Percentiles rank a stretch among this genome's conserved stretches.
Evolutionary conservation across 176 grass and related monocot species (phyloP).

Genomic region (Ensete glaucum): DNA sequence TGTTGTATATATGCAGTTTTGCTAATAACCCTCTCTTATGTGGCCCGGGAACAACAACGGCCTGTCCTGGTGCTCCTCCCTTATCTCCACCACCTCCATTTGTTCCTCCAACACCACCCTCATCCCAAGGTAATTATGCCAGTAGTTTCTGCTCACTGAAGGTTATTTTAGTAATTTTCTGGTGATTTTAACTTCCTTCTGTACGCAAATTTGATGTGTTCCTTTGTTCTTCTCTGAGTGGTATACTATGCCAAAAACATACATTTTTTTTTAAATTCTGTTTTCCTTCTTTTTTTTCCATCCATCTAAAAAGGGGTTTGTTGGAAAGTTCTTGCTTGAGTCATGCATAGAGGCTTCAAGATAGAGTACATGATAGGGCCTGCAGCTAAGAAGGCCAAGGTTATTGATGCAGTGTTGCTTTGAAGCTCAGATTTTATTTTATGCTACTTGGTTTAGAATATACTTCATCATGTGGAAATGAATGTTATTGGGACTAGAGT

Average conservation of each 20-base stretch:
- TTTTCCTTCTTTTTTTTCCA: not conserved
- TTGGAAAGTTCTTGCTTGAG: not conserved
- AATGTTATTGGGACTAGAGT: not conserved
- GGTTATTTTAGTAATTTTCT: not conserved
- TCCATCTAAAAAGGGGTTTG: not conserved
- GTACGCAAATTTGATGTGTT: not conserved
- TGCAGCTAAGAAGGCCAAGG: not conserved
- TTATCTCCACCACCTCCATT: slow-evolving; percentile 19
- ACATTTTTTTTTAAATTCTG: not conserved
- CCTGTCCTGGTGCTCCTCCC: slow-evolving; percentile 12
- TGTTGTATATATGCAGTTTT: slow-evolving; percentile 1
- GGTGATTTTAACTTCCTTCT: not conserved
- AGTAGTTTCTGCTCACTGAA: not conserved
- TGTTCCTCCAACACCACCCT: slow-evolving; percentile 13
- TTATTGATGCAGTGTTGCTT: not conserved
- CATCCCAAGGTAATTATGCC: not conserved
- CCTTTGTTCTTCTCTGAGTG: not conserved
- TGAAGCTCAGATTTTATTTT: not conserved
- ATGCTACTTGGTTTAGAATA: not conserved
- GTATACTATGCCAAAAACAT: not conserved
- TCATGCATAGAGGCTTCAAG: not conserved
- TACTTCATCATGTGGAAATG: not conserved
- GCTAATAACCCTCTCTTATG: slow-evolving; percentile 14
- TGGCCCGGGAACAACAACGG: slow-evolving; percentile 9
- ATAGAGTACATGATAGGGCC: not conserved